Evolutionary conservation across 2,329 filamentous ascomycete species (phyloP).

Genomic region (Calycina herbarum): DNA sequence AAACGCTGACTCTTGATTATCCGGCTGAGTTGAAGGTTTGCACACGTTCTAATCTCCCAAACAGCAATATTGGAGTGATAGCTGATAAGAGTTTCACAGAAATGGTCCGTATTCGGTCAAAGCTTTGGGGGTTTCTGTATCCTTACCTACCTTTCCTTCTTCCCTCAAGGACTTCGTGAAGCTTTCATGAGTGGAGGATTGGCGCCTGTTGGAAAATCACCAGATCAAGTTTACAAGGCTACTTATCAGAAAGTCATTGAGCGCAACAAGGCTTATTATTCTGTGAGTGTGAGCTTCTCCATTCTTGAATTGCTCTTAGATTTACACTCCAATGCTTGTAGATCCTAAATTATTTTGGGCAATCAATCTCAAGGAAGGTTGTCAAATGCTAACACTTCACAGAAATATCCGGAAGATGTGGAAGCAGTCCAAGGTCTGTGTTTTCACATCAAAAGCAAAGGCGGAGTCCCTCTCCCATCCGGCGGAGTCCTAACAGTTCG

Average conservation of each 20-base stretch:
- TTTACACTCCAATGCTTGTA: background rate
- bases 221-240: conserved; percentile 73
- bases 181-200: conserved; percentile 83
- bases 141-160: conserved; percentile 80
- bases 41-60: background rate
- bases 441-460: conserved; percentile 59
- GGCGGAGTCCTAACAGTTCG: conserved; percentile 72
- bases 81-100: conserved; percentile 31
- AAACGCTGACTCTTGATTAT: conserved; percentile 69
- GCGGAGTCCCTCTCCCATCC: conserved; percentile 64
- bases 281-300: conserved; percentile 6
- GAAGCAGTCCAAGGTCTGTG: conserved; percentile 66
- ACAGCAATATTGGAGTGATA: background rate
- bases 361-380: background rate
- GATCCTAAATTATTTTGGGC: no score
- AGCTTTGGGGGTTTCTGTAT: conserved; percentile 89
- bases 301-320: background rate
- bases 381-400: conserved; percentile 41
- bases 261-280: conserved; percentile 69
- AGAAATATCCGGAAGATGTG: conserved; percentile 81
- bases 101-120: conserved; percentile 87
- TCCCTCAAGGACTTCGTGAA: conserved; percentile 76
- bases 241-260: conserved; percentile 69
- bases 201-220: conserved; percentile 68
- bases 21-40: conserved; percentile 72